These are phyloP conservation scores for Russula brevipes DNA, from an alignment of 768 basidiomycete genomes.

Conservation along the genomic window DNA sequence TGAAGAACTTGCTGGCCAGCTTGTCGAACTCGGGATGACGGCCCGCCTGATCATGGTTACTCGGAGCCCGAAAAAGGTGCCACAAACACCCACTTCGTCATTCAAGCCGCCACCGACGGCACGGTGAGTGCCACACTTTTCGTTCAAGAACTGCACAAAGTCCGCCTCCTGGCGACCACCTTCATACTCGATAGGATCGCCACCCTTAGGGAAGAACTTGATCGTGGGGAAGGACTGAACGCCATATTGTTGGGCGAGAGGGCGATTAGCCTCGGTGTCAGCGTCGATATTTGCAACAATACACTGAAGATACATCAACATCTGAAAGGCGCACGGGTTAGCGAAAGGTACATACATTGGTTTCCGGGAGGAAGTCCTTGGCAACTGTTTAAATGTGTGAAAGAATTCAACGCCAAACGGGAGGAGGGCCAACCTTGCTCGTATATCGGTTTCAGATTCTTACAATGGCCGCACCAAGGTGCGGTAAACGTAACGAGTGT, in stretches of 20 bases:
- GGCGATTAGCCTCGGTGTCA: slow-evolving; percentile 75
- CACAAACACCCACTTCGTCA: slow-evolving; percentile 43
- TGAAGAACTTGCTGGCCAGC: slow-evolving; percentile 71
- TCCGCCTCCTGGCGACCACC: slow-evolving; percentile 67
- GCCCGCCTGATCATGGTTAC: slow-evolving; percentile 56
- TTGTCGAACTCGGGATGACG: slow-evolving; percentile 71
- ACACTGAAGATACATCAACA: slow-evolving; percentile 47
- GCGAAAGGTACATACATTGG: slow-evolving; percentile 46
- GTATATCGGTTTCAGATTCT: slow-evolving; percentile 79
- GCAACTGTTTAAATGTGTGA: slow-evolving; percentile 49
- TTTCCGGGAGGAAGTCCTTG: slow-evolving; percentile 68
- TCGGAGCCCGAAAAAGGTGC: not conserved
- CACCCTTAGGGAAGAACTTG: slow-evolving; percentile 84
- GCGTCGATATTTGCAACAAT: slow-evolving; percentile 89
- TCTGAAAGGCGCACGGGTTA: not conserved
- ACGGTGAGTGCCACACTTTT: slow-evolving; percentile 82
- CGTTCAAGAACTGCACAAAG: slow-evolving; percentile 75
- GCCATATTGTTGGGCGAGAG: slow-evolving; percentile 63
- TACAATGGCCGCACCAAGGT: slow-evolving; percentile 95
- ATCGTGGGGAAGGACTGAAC: slow-evolving; percentile 86
- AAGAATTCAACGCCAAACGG: not conserved
- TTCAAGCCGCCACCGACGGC: slow-evolving; percentile 77
- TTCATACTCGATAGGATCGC: slow-evolving; percentile 57
- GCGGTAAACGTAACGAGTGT: slow-evolving; percentile 84
- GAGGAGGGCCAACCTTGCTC: slow-evolving; percentile 54